These are phyloP conservation scores for Chlorella sp. DNA, from an alignment of 139 green algal genomes.

Conservation along the genomic window DNA sequence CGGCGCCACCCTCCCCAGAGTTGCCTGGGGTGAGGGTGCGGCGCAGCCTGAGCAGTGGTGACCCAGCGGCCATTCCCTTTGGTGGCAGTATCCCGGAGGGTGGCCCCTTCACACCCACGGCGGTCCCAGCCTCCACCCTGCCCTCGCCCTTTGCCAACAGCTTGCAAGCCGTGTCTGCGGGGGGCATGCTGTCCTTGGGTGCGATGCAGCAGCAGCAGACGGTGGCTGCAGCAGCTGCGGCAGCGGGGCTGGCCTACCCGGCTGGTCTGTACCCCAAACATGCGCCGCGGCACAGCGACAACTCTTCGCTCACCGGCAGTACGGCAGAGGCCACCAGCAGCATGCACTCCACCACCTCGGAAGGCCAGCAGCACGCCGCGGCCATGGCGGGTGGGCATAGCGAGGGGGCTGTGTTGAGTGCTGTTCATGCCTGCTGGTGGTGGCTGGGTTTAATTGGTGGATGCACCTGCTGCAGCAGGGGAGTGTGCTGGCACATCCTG, in stretches of 20 bases:
- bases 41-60: slow-evolving; percentile 17
- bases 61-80: not conserved
- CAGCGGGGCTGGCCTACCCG: not conserved
- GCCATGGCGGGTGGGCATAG: not conserved
- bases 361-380: not conserved
- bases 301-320: not conserved
- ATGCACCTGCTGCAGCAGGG: too few relatives aligned
- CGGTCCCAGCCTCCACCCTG: not conserved
- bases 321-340: not conserved
- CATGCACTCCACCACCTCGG: slow-evolving; percentile 8
- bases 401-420: too few relatives aligned
- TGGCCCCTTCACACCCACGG: not conserved
- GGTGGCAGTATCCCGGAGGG: slow-evolving; percentile 14
- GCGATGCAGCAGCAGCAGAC: slow-evolving; percentile 12
- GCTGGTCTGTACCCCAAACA: not conserved
- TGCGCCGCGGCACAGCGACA: not conserved
- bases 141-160: not conserved
- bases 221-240: not conserved
- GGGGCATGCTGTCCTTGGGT: not conserved
- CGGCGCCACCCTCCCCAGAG: not conserved
- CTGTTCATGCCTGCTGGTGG: too few relatives aligned
- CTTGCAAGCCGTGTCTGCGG: not conserved
- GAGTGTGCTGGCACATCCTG: too few relatives aligned
- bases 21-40: too few relatives aligned
- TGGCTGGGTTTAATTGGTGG: too few relatives aligned